Conservation (phyloP, 805 yeast species). For the Suhomyces faveliae region DNA sequence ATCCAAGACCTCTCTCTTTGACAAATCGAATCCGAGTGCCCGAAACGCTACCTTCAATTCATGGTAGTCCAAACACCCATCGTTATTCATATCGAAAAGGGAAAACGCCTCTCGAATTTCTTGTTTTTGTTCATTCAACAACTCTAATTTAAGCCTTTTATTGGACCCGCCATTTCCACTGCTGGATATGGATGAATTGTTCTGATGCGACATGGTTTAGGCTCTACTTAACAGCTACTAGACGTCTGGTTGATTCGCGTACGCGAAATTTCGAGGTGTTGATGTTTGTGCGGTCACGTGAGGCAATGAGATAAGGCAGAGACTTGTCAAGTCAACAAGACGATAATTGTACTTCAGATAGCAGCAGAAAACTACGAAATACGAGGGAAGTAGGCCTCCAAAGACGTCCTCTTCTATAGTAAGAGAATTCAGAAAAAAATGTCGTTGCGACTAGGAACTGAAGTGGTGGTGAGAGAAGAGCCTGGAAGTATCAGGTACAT, state of each 20-base stretch:
- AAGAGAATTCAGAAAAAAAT: background rate
- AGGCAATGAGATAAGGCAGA: background rate
- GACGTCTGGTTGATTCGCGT: conserved; percentile 5
- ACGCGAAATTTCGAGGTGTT: conserved; percentile 8
- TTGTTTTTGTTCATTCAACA: conserved; percentile 82
- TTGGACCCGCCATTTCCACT: conserved; percentile 5
- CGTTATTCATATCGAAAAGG: conserved; percentile 88
- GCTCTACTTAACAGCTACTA: background rate
- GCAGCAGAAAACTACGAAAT: background rate
- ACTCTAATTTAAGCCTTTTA: conserved; percentile 51
- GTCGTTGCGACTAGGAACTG: conserved; percentile 21
- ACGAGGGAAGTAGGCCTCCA: background rate
- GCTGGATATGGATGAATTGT: conserved; percentile 2
- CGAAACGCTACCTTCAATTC: conserved; percentile 91
- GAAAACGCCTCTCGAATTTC: conserved; percentile 91
- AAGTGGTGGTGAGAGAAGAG: conserved; percentile 37
- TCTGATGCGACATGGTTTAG: conserved; percentile 6
- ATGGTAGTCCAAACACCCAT: conserved; percentile 87
- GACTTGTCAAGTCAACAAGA: background rate
- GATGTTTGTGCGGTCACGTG: background rate
- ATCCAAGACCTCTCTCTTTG: conserved; percentile 70
- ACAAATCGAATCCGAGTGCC: conserved; percentile 86
- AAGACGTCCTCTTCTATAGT: background rate
- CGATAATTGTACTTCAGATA: background rate
- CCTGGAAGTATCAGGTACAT: conserved; percentile 48